A percentile compares a stretch with the other conserved stretches of the same genome.
These are phyloP conservation scores for Falciphora oryzae DNA, from an alignment of 2,329 filamentous ascomycete genomes.

Conservation along the genomic window DNA sequence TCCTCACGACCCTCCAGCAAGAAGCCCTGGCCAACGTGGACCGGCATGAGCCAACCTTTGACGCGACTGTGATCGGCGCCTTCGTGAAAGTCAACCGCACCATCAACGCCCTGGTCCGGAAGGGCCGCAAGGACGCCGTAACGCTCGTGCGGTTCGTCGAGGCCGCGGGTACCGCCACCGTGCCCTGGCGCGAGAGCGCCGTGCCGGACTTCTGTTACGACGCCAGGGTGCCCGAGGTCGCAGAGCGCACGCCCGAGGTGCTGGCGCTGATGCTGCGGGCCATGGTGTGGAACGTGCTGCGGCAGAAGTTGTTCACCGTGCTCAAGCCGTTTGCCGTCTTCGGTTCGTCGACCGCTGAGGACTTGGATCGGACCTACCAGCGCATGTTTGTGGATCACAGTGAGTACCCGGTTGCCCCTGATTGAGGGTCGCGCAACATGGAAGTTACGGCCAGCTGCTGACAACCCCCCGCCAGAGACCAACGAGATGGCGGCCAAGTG, in stretches of 20 bases:
- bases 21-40: background rate
- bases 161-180: background rate
- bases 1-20: background rate
- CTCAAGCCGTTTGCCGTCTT: background rate
- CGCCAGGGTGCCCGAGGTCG: background rate
- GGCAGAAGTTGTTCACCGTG: background rate
- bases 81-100: conserved; percentile 1
- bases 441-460: background rate
- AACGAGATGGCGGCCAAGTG: background rate
- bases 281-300: background rate
- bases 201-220: background rate
- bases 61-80: background rate
- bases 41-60: conserved; percentile 2
- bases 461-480: background rate
- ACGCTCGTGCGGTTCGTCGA: background rate
- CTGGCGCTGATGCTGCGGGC: background rate
- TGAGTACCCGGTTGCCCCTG: background rate
- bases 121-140: background rate
- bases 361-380: background rate
- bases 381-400: background rate
- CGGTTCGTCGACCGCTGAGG: background rate
- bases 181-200: background rate
- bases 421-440: too few species aligned
- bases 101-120: background rate
- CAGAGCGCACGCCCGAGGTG: background rate